These are phyloP conservation scores for Epichloe brachyelytri DNA, from an alignment of 2,329 filamentous ascomycete species.

Conservation along the genomic window DNA sequence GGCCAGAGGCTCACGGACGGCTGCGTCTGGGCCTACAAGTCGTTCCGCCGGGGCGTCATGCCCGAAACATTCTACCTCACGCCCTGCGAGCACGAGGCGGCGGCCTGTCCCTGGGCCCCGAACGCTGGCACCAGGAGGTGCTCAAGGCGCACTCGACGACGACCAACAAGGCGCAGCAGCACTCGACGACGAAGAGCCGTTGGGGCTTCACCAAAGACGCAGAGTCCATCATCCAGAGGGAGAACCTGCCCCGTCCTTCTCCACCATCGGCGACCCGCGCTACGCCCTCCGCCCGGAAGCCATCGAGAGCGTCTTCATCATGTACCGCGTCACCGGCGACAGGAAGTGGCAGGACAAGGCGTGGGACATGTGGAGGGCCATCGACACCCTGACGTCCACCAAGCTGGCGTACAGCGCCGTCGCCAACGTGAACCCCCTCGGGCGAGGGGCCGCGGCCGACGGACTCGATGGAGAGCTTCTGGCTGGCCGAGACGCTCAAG, in stretches of 20 bases:
- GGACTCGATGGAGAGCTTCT: constrained; percentile 59
- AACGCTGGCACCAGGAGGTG: constrained; percentile 22
- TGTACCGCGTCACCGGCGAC: constrained; percentile 39
- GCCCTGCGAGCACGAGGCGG: constrained; percentile 18
- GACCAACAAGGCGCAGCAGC: too few relatives aligned
- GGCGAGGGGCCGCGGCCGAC: constrained; percentile 21
- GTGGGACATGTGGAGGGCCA: constrained; percentile 40
- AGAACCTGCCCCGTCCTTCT: constrained; percentile 46
- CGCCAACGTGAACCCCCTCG: constrained; percentile 20
- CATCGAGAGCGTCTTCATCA: constrained; percentile 40
- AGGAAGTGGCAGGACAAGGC: constrained; percentile 31
- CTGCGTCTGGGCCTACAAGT: constrained; percentile 57
- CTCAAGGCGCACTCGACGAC: constrained; percentile 6
- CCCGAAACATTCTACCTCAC: constrained; percentile 35
- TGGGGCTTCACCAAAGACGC: constrained; percentile 13
- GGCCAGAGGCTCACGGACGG: constrained; percentile 52
- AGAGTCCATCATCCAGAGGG: constrained; percentile 13
- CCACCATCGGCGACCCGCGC: constrained; percentile 35
- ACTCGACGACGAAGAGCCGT: too few relatives aligned
- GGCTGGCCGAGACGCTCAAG: constrained; percentile 62
- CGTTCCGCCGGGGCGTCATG: constrained; percentile 45
- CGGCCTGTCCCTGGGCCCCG: constrained; percentile 22
- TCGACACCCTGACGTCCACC: constrained; percentile 33
- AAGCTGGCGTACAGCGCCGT: constrained; percentile 37
- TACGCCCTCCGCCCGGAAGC: constrained; percentile 41